Base-by-base conservation (phyloP, 495 filamentous ascomycete genomes). In the Talaromyces thailandensis region DNA sequence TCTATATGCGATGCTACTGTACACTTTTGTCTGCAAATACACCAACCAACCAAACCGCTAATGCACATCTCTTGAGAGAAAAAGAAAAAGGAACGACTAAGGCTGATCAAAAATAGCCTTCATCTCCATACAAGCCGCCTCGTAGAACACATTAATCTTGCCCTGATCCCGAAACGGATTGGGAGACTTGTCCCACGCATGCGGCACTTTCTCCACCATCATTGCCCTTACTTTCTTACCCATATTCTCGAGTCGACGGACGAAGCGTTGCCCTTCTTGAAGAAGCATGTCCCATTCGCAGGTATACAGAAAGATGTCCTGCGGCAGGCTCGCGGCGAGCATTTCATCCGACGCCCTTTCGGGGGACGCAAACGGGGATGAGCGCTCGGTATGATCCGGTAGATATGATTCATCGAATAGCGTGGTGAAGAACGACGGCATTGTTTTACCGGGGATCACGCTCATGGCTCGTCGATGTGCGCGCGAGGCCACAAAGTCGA, bases 271-370 rank as follows among this genome's bases (percentile, higher is more conserved):
- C 2, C 87, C 92, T 70, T 97, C 93, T 2, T 81, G 81, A 40
- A 92, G 76, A 25, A 97, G 73, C 89, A 96, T 94, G 68, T 96
- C 93, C 84, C 87, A 95, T 73, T 96, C 93, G 72, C 91, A 96
- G 11, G 89, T 86, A 64, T 86, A 90, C 51, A 97, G 66, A 25
- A 84, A 80, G n/a, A 91, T 81, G 50, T 89, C 81, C 8, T 81
- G 72, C 0, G 89, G 88, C 12, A 91, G 72, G 5, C 72, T 78
- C 6, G 73, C 73, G 26, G 55, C 50, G 11, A 90, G 70, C 45
- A 82, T 71, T 31, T 77, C 71, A 45, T 82, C 77, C 0, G 79
- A 73, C 16, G 88, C 88, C 1, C 82, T 79, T 8, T 83, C 85
- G 0, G 88, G 88, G 16, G 79, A 84, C 0, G 88, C 81, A 69